Conservation (phyloP, 2,329 filamentous ascomycete species). For the Trichoderma sp. region DNA sequence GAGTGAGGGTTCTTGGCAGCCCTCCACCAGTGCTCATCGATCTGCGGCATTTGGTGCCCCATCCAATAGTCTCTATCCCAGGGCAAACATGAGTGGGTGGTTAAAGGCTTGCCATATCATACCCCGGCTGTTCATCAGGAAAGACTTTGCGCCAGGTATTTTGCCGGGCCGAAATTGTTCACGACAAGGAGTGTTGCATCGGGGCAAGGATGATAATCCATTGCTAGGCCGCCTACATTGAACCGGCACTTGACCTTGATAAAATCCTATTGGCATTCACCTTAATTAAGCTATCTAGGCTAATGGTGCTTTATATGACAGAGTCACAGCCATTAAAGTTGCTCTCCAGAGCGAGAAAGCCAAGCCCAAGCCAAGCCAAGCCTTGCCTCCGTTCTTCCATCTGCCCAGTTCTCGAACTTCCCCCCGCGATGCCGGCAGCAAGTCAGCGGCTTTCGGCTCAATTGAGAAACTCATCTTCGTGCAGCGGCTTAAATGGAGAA, state of each 20-base stretch:
- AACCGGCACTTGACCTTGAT: slow-evolving; percentile 8
- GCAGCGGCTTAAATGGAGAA: background rate
- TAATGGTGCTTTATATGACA: background rate
- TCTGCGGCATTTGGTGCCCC: slow-evolving; percentile 13
- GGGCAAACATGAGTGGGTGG: background rate
- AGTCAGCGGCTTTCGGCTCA: slow-evolving; percentile 9
- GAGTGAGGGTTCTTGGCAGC: background rate
- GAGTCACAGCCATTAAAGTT: background rate
- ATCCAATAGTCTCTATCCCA: background rate
- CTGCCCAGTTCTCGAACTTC: background rate
- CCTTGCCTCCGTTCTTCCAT: background rate
- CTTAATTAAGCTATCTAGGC: background rate
- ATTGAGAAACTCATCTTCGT: background rate
- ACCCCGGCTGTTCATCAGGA: background rate
- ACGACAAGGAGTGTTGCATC: background rate
- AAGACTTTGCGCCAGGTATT: slow-evolving; percentile 6
- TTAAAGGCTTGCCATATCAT: background rate
- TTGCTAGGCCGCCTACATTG: background rate
- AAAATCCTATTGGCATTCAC: background rate
- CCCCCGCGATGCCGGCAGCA: background rate
- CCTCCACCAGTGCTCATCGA: background rate
- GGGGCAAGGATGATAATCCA: background rate
- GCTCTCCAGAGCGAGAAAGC: background rate
- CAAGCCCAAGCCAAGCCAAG: background rate
- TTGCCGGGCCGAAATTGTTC: background rate